A percentile compares a stretch with the other conserved stretches of the same genome.
These are phyloP conservation scores for Paramecium sexaurelia DNA, from an alignment of 73 alveolate species.

Conservation along the genomic window DNA sequence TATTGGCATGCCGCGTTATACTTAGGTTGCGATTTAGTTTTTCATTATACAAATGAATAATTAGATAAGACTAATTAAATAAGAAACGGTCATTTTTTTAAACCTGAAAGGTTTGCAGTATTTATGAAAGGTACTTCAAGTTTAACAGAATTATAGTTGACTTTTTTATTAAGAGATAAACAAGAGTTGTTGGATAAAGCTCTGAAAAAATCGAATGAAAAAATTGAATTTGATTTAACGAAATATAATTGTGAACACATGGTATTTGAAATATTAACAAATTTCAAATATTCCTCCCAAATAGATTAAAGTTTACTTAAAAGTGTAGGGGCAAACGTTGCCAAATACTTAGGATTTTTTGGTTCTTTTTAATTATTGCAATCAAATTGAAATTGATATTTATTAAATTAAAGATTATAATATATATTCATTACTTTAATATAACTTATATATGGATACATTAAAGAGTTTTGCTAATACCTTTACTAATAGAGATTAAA, in stretches of 20 bases:
- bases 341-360: not conserved
- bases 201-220: not conserved
- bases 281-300: not conserved
- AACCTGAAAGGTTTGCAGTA: not conserved
- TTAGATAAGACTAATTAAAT: not conserved
- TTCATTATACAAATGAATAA: not conserved
- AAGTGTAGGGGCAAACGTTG: not conserved
- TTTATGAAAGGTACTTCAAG: not conserved
- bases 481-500: not conserved
- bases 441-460: not conserved
- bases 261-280: not conserved
- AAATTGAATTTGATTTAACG: not conserved
- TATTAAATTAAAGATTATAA: not conserved
- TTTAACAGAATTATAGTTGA: not conserved
- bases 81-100: not conserved
- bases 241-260: not conserved
- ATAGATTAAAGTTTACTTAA: not conserved
- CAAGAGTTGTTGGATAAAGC: not conserved
- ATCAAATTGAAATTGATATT: not conserved
- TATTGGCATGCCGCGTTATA: not conserved
- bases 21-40: not conserved
- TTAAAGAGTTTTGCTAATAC: constrained; percentile 1
- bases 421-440: not conserved
- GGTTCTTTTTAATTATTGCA: not conserved
- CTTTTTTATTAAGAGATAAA: not conserved